Percentiles rank a stretch among this genome's conserved stretches.
phyloP scores from a whole-genome alignment of 345 rosid genomes.

The Isatis tinctoria region DNA sequence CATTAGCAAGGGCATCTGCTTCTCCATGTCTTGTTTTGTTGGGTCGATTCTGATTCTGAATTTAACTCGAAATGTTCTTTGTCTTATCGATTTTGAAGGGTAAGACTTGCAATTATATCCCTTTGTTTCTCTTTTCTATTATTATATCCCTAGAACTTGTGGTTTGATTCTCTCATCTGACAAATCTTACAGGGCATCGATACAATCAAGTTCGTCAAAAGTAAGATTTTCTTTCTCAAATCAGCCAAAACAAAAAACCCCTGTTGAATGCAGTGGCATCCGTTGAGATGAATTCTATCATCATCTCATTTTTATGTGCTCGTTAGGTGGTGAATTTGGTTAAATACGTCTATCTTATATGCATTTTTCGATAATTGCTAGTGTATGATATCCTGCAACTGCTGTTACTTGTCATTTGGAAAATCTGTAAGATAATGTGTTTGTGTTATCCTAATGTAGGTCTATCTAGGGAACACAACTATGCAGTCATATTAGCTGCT shows the following conservation, averaged over 20 bases:
- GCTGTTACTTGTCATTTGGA: background rate
- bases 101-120: no score
- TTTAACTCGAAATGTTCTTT: no score
- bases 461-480: background rate
- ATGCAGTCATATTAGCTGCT: no score
- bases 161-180: no score
- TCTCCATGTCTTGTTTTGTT: no score
- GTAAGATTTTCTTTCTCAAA: constrained; percentile 37
- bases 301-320: constrained; percentile 14
- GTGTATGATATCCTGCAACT: constrained; percentile 2
- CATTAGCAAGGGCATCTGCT: no score
- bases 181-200: constrained; percentile 60
- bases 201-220: constrained; percentile 81
- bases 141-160: no score
- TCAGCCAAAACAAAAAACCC: background rate
- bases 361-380: background rate
- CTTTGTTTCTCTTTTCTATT: no score
- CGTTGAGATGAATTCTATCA: constrained; percentile 4
- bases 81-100: no score
- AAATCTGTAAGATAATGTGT: constrained; percentile 4
- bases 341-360: constrained; percentile 6
- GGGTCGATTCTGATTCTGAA: no score
- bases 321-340: constrained; percentile 1
- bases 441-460: constrained; percentile 7
- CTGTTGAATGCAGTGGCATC: constrained; percentile 15